Percentiles rank a stretch among this genome's conserved stretches.
These are phyloP conservation scores for Coniophora puteana DNA, from an alignment of 1,284 basidiomycete species.

Conservation along the genomic window DNA sequence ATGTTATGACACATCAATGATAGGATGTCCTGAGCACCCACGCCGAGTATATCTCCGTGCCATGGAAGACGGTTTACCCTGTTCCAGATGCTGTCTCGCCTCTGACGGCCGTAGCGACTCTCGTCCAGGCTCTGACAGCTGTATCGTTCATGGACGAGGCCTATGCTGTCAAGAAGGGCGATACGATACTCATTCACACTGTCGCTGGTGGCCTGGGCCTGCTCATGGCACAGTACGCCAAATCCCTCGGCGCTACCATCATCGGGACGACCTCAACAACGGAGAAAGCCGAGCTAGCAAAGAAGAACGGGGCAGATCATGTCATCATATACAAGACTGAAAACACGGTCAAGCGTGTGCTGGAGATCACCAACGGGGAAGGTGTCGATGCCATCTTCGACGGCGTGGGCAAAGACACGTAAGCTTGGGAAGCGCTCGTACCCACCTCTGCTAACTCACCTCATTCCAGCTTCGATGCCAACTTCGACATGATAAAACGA, in stretches of 20 bases:
- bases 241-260: slow-evolving; percentile 77
- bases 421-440: slow-evolving; percentile 23
- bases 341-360: slow-evolving; percentile 67
- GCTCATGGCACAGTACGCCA: slow-evolving; percentile 59
- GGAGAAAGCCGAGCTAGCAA: slow-evolving; percentile 85
- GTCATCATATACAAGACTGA: slow-evolving; percentile 81
- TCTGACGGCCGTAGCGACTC: slow-evolving; percentile 61
- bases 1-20: slow-evolving; percentile 1
- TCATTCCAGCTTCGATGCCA: slow-evolving; percentile 64
- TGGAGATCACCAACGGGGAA: slow-evolving; percentile 77
- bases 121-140: slow-evolving; percentile 82
- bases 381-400: slow-evolving; percentile 90
- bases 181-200: slow-evolving; percentile 80
- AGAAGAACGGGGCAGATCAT: slow-evolving; percentile 78
- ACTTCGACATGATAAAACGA: slow-evolving; percentile 77
- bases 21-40: slow-evolving; percentile 58
- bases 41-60: slow-evolving; percentile 73
- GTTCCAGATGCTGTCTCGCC: slow-evolving; percentile 61
- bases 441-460: not conserved
- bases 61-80: slow-evolving; percentile 61
- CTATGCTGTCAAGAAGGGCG: slow-evolving; percentile 76
- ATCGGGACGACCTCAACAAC: slow-evolving; percentile 91
- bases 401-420: slow-evolving; percentile 93
- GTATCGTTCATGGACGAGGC: slow-evolving; percentile 80
- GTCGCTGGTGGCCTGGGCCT: slow-evolving; percentile 80